These are phyloP conservation scores for Proliferodiscus dingleyae DNA, from an alignment of 2,329 filamentous ascomycete genomes.

Conservation along the genomic window DNA sequence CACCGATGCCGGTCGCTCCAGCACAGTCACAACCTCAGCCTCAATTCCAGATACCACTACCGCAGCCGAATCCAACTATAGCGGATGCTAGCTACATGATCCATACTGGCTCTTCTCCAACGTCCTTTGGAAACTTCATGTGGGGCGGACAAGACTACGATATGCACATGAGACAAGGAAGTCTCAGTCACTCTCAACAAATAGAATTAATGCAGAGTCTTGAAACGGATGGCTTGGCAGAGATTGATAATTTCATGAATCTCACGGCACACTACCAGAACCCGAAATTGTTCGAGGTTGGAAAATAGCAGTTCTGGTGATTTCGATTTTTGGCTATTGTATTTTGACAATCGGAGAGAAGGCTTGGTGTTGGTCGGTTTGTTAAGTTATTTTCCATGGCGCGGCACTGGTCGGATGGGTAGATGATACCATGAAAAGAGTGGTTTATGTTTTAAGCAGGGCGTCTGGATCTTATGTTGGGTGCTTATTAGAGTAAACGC, in stretches of 20 bases:
- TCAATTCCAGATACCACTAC: slow-evolving; percentile 10
- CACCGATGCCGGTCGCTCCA: slow-evolving; percentile 13
- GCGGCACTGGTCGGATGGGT: too few species aligned
- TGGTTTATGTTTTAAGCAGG: not conserved
- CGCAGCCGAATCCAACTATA: slow-evolving; percentile 16
- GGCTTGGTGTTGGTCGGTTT: not conserved
- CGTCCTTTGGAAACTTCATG: slow-evolving; percentile 25
- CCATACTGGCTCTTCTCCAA: slow-evolving; percentile 20
- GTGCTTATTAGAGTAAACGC: slow-evolving; percentile 1
- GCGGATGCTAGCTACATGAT: slow-evolving; percentile 27
- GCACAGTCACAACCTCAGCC: slow-evolving; percentile 8
- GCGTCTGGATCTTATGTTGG: not conserved
- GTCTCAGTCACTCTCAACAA: slow-evolving; percentile 75
- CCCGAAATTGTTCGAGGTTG: slow-evolving; percentile 19
- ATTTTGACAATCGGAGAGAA: not conserved
- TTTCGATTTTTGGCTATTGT: not conserved
- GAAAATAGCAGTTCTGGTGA: too few species aligned
- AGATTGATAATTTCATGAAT: slow-evolving; percentile 57
- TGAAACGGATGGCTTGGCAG: slow-evolving; percentile 61
- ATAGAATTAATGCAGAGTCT: slow-evolving; percentile 76
- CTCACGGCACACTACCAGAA: slow-evolving; percentile 24
- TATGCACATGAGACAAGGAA: slow-evolving; percentile 53
- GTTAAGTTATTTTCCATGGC: not conserved
- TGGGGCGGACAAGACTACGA: slow-evolving; percentile 39
- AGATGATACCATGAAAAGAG: not conserved